A percentile compares a stretch with the other conserved stretches of the same genome.
Evolutionary conservation across 2,329 filamentous ascomycete genomes (phyloP).

Genomic region (Lachnellula arida): DNA sequence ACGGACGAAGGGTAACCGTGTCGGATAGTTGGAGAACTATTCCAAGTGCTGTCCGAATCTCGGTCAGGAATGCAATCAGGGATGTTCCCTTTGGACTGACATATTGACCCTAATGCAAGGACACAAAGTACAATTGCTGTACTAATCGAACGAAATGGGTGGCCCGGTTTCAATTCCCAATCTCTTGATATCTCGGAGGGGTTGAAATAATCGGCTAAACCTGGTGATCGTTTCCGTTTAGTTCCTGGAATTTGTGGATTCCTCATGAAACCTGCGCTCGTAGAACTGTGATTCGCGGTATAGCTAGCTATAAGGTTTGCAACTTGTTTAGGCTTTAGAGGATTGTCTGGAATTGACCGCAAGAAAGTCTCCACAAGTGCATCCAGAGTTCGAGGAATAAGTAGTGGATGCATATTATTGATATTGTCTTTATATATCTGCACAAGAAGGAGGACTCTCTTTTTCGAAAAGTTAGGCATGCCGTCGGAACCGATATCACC

Average conservation of each 20-base stretch:
- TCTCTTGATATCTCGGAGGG: conserved; percentile 21
- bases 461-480: conserved; percentile 50
- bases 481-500: conserved; percentile 38
- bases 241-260: conserved; percentile 31
- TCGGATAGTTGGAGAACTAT: conserved; percentile 33
- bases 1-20: conserved; percentile 51
- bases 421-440: conserved; percentile 56
- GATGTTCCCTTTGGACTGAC: conserved; percentile 49
- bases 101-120: conserved; percentile 83
- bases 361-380: conserved; percentile 32
- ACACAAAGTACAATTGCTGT: conserved; percentile 81
- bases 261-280: conserved; percentile 18
- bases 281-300: not conserved
- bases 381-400: conserved; percentile 49
- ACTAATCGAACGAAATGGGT: conserved; percentile 62
- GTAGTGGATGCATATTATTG: conserved; percentile 61
- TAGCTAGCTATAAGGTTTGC: conserved; percentile 14
- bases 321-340: conserved; percentile 24
- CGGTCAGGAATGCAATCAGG: conserved; percentile 51
- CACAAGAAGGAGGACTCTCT: conserved; percentile 49
- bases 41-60: conserved; percentile 13
- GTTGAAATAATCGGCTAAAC: conserved; percentile 15
- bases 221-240: conserved; percentile 30
- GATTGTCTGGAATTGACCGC: conserved; percentile 26
- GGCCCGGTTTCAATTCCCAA: conserved; percentile 38